Evolutionary conservation across 352 stramenopile species (phyloP), one percentile per base, ranked within the genome.

Genomic region (Thalassiosira hispida): DNA sequence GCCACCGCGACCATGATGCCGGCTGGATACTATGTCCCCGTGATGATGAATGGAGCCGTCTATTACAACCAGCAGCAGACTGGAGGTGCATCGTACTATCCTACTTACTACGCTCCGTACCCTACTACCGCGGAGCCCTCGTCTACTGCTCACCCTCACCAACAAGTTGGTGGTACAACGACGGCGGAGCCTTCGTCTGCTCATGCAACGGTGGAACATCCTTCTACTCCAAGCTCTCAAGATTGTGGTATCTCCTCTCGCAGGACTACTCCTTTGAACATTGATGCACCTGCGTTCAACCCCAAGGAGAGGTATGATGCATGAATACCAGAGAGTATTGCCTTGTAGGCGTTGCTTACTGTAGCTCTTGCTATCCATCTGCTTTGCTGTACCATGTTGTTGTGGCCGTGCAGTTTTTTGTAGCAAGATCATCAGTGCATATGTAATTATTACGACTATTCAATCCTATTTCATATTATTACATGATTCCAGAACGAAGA

Each of bases 51-150:
- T 25, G 20, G 46, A 35, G 46, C 20, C 22, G 38, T 55, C 0
- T 66, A 66, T 33, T 66, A 66, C 22, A 27, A 66, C 20, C 57
- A 66, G 57, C 35, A 33, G 20, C 27, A 65, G 29, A 12, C 53
- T 38, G 57, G 20, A 55, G 35, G 8, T 14, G 7, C 35, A 16
- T 35, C 42, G 1, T 66, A 66, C 35, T 51, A 66, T 51, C 35
- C 46, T 51, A 0, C 57, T 22, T 49, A 18, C 20, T 33, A 55
- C 38, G 38, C 35, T 23, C 35, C 33, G 8, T 66, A 47, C n/a
- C 5, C 2, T 9, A 51, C 31, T 7, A 23, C 8, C 14, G 33
- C 25, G 20, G 31, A 27, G 25, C 38, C 9, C 16, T 23, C 40
- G 11, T 25, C 11, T 16, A 7, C 18, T 53, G 8, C 35, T 53